Conservation (phyloP, 805 yeast species). For the Candida parachauliodes region DNA sequence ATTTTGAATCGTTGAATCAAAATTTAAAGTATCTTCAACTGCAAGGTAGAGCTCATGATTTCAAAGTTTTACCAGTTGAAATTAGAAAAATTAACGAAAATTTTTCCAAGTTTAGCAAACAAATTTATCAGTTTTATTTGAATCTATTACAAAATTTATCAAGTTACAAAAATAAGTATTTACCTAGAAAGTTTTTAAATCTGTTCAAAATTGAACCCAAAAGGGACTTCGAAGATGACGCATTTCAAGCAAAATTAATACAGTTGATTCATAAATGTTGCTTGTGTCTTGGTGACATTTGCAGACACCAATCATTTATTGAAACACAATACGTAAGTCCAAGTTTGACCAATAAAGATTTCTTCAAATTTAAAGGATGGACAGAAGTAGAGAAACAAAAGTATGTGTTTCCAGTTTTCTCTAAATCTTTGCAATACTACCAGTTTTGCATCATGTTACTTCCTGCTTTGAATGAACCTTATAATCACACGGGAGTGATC, state of each 20-base stretch:
- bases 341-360: constrained; percentile 23
- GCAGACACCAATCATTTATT: constrained; percentile 51
- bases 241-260: constrained; percentile 29
- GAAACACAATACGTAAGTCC: constrained; percentile 44
- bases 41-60: constrained; percentile 13
- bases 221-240: constrained; percentile 11
- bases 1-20: constrained; percentile 16
- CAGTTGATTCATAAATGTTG: constrained; percentile 48
- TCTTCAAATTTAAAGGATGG: constrained; percentile 27
- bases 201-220: constrained; percentile 15
- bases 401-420: constrained; percentile 29
- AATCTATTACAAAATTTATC: constrained; percentile 39
- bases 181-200: constrained; percentile 28
- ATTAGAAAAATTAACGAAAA: constrained; percentile 52
- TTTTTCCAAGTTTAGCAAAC: constrained; percentile 47
- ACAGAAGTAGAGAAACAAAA: constrained; percentile 29
- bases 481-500: constrained; percentile 54
- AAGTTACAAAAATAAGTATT: constrained; percentile 31
- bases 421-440: constrained; percentile 33
- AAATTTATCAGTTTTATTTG: constrained; percentile 46
- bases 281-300: constrained; percentile 54
- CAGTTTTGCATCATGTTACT: constrained; percentile 51
- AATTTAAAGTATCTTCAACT: constrained; percentile 16
- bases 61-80: constrained; percentile 45
- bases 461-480: constrained; percentile 68